These are phyloP conservation scores for Claviceps sp. DNA, from an alignment of 2,329 filamentous ascomycete species.

Conservation along the genomic window DNA sequence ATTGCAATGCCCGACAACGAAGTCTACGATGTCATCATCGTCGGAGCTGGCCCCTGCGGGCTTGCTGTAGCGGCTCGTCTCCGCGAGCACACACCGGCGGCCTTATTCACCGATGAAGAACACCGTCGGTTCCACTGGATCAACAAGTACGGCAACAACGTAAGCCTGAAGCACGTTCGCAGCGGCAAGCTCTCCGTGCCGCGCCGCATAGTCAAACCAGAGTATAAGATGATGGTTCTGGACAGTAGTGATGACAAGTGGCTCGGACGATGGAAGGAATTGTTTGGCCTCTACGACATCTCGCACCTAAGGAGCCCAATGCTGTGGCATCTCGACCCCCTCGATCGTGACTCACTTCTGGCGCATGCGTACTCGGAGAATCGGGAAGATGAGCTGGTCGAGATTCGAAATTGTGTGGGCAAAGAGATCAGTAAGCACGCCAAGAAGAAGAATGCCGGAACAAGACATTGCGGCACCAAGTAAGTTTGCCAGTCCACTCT, in stretches of 20 bases:
- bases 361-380: slow-evolving; percentile 51
- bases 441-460: slow-evolving; percentile 44
- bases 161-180: slow-evolving; percentile 38
- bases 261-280: slow-evolving; percentile 57
- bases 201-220: slow-evolving; percentile 6
- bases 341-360: slow-evolving; percentile 59
- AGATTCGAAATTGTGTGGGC: slow-evolving; percentile 62
- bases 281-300: slow-evolving; percentile 58
- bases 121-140: slow-evolving; percentile 74
- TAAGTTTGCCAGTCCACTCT: slow-evolving; percentile 13
- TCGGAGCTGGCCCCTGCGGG: slow-evolving; percentile 64
- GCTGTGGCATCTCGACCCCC: slow-evolving; percentile 71
- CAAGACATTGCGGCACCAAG: slow-evolving; percentile 26
- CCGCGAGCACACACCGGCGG: slow-evolving; percentile 58
- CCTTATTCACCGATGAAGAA: slow-evolving; percentile 72
- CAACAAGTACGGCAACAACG: slow-evolving; percentile 46
- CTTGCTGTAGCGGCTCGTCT: slow-evolving; percentile 62
- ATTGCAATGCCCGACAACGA: slow-evolving; percentile 10
- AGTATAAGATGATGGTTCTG: slow-evolving; percentile 45
- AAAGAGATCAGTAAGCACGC: slow-evolving; percentile 71
- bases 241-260: slow-evolving; percentile 51
- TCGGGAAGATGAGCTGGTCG: slow-evolving; percentile 49
- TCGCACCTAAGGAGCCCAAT: slow-evolving; percentile 62
- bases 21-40: slow-evolving; percentile 53
- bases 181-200: slow-evolving; percentile 16